phyloP scores from a whole-genome alignment of 108 stramenopile genomes.

The Schizochytrium sp. region DNA sequence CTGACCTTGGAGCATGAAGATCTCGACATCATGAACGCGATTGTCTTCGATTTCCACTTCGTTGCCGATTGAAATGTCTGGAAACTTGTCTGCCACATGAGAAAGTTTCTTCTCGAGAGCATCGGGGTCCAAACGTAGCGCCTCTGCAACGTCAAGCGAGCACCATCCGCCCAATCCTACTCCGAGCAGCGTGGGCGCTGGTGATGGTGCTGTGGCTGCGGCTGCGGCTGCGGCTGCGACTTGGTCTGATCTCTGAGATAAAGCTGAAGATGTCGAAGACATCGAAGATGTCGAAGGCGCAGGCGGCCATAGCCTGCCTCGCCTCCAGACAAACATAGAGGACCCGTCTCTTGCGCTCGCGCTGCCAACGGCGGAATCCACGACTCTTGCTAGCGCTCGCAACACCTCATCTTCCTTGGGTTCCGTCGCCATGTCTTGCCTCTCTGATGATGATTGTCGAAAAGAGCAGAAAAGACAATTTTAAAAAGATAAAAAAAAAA shows the following conservation, averaged over 20 bases:
- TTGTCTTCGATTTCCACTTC: neutral
- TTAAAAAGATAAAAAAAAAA: too few species aligned
- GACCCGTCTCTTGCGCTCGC: neutral
- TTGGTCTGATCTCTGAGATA: neutral
- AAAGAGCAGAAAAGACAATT: too few species aligned
- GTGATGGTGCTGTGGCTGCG: neutral
- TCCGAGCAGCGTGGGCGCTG: neutral
- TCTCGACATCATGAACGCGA: neutral
- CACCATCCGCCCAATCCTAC: neutral
- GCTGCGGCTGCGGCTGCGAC: neutral
- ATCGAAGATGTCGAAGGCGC: too few species aligned
- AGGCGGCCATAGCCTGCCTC: neutral
- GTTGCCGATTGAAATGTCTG: neutral
- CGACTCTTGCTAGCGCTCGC: neutral
- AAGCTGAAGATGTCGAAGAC: too few species aligned
- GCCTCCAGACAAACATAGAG: neutral
- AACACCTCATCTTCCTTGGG: neutral
- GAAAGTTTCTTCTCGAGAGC: neutral
- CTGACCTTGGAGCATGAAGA: neutral
- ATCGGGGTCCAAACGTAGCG: neutral
- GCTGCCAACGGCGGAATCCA: neutral
- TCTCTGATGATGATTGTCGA: too few species aligned
- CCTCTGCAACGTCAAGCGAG: neutral
- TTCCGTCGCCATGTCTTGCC: neutral
- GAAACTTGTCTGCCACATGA: neutral